Evolutionary conservation across 345 rosid species (phyloP).

Genomic region (Pugionium cornutum): DNA sequence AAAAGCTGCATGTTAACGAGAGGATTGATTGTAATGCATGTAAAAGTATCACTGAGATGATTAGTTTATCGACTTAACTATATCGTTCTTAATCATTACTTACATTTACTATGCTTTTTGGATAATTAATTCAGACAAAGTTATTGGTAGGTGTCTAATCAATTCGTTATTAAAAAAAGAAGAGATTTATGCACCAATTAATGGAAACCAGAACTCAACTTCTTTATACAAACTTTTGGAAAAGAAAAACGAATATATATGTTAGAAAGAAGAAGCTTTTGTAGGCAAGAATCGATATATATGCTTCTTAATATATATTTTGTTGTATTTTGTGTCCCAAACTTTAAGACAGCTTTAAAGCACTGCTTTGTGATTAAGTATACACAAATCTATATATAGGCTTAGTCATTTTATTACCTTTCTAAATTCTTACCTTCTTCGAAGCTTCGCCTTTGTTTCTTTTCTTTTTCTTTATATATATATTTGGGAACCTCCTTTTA

Average conservation of each 20-base stretch:
- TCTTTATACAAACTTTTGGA: conserved; percentile 19
- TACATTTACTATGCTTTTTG: conserved; percentile 2
- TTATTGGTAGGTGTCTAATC: not conserved
- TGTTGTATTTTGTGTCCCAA: conserved; percentile 22
- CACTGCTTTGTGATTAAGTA: conserved; percentile 39
- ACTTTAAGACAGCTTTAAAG: conserved; percentile 37
- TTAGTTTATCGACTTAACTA: no score
- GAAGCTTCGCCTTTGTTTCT: conserved; percentile 22
- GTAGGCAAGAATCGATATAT: conserved; percentile 30
- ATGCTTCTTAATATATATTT: conserved; percentile 2
- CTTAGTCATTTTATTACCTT: conserved; percentile 25
- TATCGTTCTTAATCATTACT: not conserved
- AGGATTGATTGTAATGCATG: conserved; percentile 13
- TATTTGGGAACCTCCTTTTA: conserved; percentile 15
- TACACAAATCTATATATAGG: conserved; percentile 31
- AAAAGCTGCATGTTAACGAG: conserved; percentile 8
- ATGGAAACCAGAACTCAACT: conserved; percentile 30
- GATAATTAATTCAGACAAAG: not conserved
- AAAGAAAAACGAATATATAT: conserved; percentile 37
- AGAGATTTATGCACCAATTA: conserved; percentile 3
- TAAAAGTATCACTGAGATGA: not conserved
- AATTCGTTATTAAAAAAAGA: not conserved
- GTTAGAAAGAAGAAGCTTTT: conserved; percentile 31
- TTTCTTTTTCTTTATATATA: not conserved
- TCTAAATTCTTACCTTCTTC: conserved; percentile 35